phyloP scores from a whole-genome alignment of 1,284 basidiomycete species.

The Ganoderma lucidum region DNA sequence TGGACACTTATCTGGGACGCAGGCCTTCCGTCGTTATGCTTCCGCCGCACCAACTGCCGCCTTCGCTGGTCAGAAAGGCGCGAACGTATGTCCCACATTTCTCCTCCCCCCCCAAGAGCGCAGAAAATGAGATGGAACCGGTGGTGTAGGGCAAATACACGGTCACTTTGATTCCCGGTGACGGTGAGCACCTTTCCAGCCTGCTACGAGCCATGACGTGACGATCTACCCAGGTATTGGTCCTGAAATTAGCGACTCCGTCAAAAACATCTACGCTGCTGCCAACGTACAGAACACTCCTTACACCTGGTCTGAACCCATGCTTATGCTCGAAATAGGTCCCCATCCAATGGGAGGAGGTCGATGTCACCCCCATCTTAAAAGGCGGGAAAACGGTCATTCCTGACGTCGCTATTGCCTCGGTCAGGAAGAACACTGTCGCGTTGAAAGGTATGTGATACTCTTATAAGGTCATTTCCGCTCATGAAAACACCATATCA shows the following conservation, averaged over 20 bases:
- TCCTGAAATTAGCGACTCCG: constrained; percentile 96
- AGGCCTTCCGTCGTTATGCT: constrained; percentile 72
- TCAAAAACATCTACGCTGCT: constrained; percentile 93
- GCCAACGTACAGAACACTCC: constrained; percentile 66
- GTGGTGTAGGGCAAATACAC: constrained; percentile 88
- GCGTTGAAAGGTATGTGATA: constrained; percentile 88
- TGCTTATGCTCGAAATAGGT: constrained; percentile 58
- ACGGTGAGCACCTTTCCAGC: constrained; percentile 61
- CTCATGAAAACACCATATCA: constrained; percentile 38
- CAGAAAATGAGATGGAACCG: neutral
- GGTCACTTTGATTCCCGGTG: constrained; percentile 92
- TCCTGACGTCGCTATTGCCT: constrained; percentile 90
- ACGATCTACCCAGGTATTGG: constrained; percentile 81
- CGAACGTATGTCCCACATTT: constrained; percentile 66
- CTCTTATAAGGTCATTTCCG: neutral
- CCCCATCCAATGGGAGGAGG: constrained; percentile 99
- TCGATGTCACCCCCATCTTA: constrained; percentile 93
- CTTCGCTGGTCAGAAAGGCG: constrained; percentile 88
- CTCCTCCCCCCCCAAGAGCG: too few relatives aligned
- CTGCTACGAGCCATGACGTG: constrained; percentile 24
- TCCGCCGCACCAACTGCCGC: constrained; percentile 82
- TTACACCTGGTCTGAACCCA: too few relatives aligned
- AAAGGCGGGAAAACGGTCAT: constrained; percentile 98
- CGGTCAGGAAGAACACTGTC: constrained; percentile 97
- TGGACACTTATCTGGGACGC: constrained; percentile 12